These are phyloP conservation scores for Sphenostylis stenocarpa DNA, from an alignment of 306 rosid species.

Conservation along the genomic window DNA sequence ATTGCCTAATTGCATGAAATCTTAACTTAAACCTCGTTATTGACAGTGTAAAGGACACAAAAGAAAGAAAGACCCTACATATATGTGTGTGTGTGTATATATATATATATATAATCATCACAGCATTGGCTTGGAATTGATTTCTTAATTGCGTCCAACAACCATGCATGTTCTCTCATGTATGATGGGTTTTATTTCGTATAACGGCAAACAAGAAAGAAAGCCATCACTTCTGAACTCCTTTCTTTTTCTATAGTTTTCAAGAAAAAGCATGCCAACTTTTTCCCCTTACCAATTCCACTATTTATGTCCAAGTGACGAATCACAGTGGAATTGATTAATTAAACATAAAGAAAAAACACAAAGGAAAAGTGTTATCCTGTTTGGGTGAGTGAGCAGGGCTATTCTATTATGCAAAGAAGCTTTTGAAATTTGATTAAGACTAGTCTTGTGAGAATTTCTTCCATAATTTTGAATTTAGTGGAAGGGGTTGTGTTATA, in stretches of 20 bases:
- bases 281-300: conserved; percentile 29
- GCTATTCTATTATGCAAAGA: conserved; percentile 8
- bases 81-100: too few species aligned
- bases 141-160: conserved; percentile 50
- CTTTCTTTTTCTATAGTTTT: conserved; percentile 35
- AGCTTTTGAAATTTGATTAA: conserved; percentile 38
- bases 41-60: not conserved
- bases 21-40: not conserved
- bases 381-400: conserved; percentile 9
- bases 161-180: conserved; percentile 46
- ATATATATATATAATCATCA: conserved; percentile 16
- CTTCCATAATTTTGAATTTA: not conserved
- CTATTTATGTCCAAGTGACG: conserved; percentile 31
- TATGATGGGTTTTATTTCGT: conserved; percentile 42
- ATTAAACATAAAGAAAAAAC: not conserved
- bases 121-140: conserved; percentile 37
- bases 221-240: conserved; percentile 39
- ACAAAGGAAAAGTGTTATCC: not conserved
- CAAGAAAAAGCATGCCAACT: conserved; percentile 54
- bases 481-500: conserved; percentile 17
- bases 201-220: conserved; percentile 43
- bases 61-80: not conserved
- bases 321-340: conserved; percentile 20
- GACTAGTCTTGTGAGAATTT: conserved; percentile 29
- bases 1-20: not conserved